A percentile compares a stretch with the other conserved stretches of the same genome.
phyloP scores from a whole-genome alignment of 176 grass and related monocot species.

The Coix lacrymajobi region DNA sequence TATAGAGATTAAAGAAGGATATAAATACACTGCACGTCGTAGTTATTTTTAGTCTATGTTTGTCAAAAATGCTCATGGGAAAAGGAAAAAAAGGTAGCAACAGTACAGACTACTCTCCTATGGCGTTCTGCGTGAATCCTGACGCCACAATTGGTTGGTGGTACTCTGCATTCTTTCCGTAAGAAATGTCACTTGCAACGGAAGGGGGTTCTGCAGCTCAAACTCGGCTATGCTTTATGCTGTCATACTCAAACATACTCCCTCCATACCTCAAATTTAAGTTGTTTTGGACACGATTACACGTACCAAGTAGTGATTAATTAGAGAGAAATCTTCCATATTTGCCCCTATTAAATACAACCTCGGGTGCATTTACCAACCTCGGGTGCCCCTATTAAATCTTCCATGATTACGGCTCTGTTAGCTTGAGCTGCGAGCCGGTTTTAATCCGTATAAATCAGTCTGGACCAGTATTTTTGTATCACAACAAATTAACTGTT shows the following conservation, averaged over 20 bases:
- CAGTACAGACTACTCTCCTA: not conserved
- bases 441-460: no score
- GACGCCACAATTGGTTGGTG: not conserved
- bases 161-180: not conserved
- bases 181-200: not conserved
- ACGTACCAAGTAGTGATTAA: no score
- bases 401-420: no score
- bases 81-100: not conserved
- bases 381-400: no score
- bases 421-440: no score
- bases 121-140: slow-evolving; percentile 1
- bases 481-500: no score
- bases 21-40: not conserved
- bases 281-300: no score
- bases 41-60: not conserved
- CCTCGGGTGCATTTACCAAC: no score
- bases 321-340: no score
- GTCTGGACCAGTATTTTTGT: no score
- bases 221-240: not conserved
- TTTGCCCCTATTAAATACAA: no score
- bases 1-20: not conserved
- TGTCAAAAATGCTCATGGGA: not conserved
- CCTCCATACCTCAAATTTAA: no score
- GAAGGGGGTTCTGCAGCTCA: not conserved
- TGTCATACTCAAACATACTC: not conserved